Evolutionary conservation across 768 basidiomycete species (phyloP), one percentile per base, ranked within the genome.

Genomic region (Neoboletus subvelutipes): DNA sequence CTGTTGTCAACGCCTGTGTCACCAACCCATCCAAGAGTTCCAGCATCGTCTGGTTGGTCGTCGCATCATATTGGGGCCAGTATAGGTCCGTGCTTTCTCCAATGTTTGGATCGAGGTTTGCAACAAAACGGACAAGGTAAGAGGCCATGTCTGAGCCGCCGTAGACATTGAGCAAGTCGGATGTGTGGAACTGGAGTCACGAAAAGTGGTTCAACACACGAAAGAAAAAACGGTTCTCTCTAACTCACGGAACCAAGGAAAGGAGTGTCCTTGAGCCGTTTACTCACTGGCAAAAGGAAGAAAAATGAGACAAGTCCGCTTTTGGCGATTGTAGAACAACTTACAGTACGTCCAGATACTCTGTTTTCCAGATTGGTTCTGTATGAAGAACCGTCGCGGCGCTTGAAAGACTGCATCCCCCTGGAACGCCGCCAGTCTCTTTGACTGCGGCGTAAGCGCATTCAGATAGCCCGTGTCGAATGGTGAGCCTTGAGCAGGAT

Each of bases 321-420:
- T n/a, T 40, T 40, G 20, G n/a, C 10, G n/a, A 40, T 40, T 12
- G 13, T 34, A 6, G 34, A 34, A 15, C 34, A 15, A 34, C 34
- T 15, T 15, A 34, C 34, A 10, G 13, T 55, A 65, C 0, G 57
- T 64, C 79, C 80, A 83, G 3, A 72, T 73, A 5, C 73, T 71
- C 62, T 76, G 77, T 42, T 72, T 76, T 0, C 67, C 71, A 1
- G 78, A 71, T 5, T 64, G 63, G n/a, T 71, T 54, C 29, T 77
- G 63, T 31, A 83, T 61, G 57, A 84, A 73, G 66, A 78, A 78
- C 5, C 81, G 64, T 15, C 82, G 67, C 41, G 83, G 78, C 0
- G 73, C 79, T 53, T 83, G 78, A 69, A 84, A 81, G 2, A 77
- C 70, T 34, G 69, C 67, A 57, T 85, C 83, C 0, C 83, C 83